Base-by-base conservation (phyloP, 1,139 yeast species). In the Petasospora fabianii region DNA sequence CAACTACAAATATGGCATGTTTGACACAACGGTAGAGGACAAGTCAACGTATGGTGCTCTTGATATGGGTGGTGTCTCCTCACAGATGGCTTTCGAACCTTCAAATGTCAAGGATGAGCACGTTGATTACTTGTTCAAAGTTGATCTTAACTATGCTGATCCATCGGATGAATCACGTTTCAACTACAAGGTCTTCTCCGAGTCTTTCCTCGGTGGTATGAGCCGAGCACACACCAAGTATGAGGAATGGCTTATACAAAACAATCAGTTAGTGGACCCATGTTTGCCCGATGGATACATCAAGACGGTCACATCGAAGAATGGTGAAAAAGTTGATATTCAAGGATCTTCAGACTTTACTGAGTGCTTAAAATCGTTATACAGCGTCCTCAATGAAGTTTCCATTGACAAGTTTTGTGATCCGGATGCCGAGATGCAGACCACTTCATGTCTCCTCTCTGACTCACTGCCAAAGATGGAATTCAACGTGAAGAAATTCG, bases 11-110 rank as follows among this genome's bases (percentile, higher is more conserved):
- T 70, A 79, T 28, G 84, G 82, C 2, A 64, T 79, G 0, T 66
- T 82, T 33, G 80, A 78, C 43, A 43, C 57, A 8, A 41, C 43
- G 10, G 47, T 47, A 24, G 68, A 71, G 39, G 65, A 67, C 39
- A 80, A 75, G 46, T 64, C 73, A 19, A 78, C 94, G 0, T 83
- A 76, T 51, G 95, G 95, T 2, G 68, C 85, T 27, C 60, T 86
- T 44, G 95, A 85, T 49, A 81, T 86, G 88, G 95, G 95, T 4
- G 95, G 95, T 0, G 94, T 94, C 0, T 82, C 92, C 2, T 81
- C 95, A 1, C 95, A 86, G 56, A 77, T 86, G 27, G 85, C 87
- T 1, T 85, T 84, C 57, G 84, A 77, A 49, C 94, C 95, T 0
- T 75, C 76, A 51, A 43, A 62, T 15, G 67, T 81, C 0, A 21